A percentile compares a stretch with the other conserved stretches of the same genome.
These are phyloP conservation scores for Psilocybe subaeruginosa DNA, from an alignment of 768 basidiomycete species.

Conservation along the genomic window DNA sequence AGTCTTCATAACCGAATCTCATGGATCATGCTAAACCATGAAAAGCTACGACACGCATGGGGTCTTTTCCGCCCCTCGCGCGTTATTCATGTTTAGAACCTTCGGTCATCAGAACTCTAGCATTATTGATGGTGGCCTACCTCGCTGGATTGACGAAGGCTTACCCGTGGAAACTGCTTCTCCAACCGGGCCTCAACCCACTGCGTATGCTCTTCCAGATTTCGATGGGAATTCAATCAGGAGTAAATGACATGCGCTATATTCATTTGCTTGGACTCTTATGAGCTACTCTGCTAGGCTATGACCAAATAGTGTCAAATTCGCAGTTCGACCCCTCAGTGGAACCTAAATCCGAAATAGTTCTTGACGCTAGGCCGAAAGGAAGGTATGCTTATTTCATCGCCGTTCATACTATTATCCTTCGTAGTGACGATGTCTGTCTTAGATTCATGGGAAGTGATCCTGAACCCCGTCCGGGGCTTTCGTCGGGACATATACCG, in stretches of 20 bases:
- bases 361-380: conserved; percentile 87
- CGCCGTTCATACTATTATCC: not conserved
- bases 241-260: conserved; percentile 41
- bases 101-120: conserved; percentile 89
- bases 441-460: conserved; percentile 79
- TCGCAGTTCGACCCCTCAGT: conserved; percentile 47
- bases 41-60: conserved; percentile 87
- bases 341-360: conserved; percentile 58
- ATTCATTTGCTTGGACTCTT: conserved; percentile 3
- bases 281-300: conserved; percentile 50
- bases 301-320: conserved; percentile 82
- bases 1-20: not conserved
- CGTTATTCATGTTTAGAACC: conserved; percentile 91
- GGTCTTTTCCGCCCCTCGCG: conserved; percentile 90
- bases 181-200: conserved; percentile 27
- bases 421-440: not conserved
- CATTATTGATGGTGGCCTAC: conserved; percentile 92
- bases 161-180: conserved; percentile 49
- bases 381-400: conserved; percentile 69
- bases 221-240: conserved; percentile 54
- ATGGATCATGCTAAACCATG: not conserved
- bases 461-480: conserved; percentile 86
- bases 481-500: conserved; percentile 93
- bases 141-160: conserved; percentile 75
- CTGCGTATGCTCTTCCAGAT: conserved; percentile 55